Evolutionary conservation across 495 filamentous ascomycete genomes (phyloP), one percentile per base, ranked within the genome.

Genomic region (Lichina pygmaea): DNA sequence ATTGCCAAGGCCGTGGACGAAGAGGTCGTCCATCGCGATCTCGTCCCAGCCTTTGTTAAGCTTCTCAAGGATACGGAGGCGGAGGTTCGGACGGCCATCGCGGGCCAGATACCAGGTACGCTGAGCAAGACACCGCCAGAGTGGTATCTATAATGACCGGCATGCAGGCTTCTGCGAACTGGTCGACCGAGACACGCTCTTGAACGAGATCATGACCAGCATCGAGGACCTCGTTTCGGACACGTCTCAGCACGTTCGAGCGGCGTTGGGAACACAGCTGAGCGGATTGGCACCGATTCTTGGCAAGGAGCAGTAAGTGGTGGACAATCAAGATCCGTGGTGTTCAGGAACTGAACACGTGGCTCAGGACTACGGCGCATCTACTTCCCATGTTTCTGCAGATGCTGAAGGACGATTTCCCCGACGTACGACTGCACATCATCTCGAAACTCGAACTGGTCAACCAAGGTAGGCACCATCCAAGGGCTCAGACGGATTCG

Each of bases 351-450:
- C 42, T 33, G 10, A 12, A 43, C 42, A 10, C 10, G 16, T 43
- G 16, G 10, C 30, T 17, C 15, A 91, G 82, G 59, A 97, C 89
- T 36, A 95, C 93, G 50, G 72, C 85, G 47, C 89, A 95, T 54
- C 79, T 97, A 48, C 73, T 97, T 38, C 89, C 89, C 36, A 97
- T 97, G 91, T 97, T 97, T 62, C 68, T 95, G 36, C 81, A 91
- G 57, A 97, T 97, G 89, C 75, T 97, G 43, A 97, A 97, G 64
- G 89, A 97, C 57, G 89, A 97, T 54, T 95, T 93, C 61, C 89
- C 89, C 33, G 91, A 95, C 56, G 89, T 97, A 45, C 78, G 89
- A 38, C 69, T 97, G 37, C 91, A 95, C 61, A 97, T 97, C 57
- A 97, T 97, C 56, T 94, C 86, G 3, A 97, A 95, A 62, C 70